Base-by-base conservation (phyloP, 805 yeast genomes). In the Barnettozyma pratensis region DNA sequence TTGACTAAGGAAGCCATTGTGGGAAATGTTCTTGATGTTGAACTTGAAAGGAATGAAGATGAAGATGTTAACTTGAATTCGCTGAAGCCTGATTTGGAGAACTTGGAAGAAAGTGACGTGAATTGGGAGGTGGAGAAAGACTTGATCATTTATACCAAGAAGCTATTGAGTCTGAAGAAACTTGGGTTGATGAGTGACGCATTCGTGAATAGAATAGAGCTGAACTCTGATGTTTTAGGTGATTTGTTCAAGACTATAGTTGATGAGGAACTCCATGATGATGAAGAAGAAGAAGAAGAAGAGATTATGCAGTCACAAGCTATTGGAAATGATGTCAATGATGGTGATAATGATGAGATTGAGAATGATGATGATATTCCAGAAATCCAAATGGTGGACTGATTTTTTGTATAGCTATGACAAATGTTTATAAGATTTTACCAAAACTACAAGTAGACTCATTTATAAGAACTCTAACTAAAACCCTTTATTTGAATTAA, bases 1-100 rank as follows among this genome's bases (percentile, higher is more conserved):
- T 66, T 81, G 50, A 59, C 70, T 26, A 71, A 74, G 49, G 89
- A 83, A 54, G 68, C 74, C 6, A 66, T 67, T 26, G 54, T 71
- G 10, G 80, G 81, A 0, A 65, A 60, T 40, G 36, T 62, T 1
- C 41, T 65, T n/a, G 49, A 50, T 0, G 57, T 69, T 3, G 67
- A 72, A 10, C 59, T 81, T 45, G 83, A 79, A 39, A 70, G 85
- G 55, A 68, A 66, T 26, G 81, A 72, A 34, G 68, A 71, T 25
- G 87, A 82, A 57, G 81, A 68, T 52, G 79, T 74, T 14, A 68
- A 72, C 46, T 66, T 56, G 34, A 57, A 59, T 41, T 51, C 57
- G 25, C 50, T 53, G 26, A 47, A 46, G 26, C 41, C 37, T 31
- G 59, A 55, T 12, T 32, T 12, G 30, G 54, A 52, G 1, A 38